These are phyloP conservation scores for Gyrodon lividus DNA, from an alignment of 768 basidiomycete genomes.

Conservation along the genomic window DNA sequence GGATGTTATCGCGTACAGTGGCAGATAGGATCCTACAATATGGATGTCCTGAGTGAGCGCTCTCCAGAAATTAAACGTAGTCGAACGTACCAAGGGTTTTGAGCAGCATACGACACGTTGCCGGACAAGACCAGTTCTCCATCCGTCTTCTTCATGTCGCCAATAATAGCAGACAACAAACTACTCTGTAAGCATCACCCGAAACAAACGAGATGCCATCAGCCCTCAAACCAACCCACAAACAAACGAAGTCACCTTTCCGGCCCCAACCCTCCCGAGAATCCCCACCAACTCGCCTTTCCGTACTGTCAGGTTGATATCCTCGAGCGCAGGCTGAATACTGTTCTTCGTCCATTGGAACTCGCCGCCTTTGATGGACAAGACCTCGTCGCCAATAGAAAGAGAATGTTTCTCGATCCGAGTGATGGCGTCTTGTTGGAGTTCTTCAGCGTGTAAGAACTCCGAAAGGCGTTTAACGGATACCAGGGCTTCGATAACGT, in stretches of 20 bases:
- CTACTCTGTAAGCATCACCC: constrained; percentile 48
- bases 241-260: constrained; percentile 57
- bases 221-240: neutral
- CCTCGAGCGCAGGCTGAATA: constrained; percentile 65
- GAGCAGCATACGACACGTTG: constrained; percentile 77
- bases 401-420: constrained; percentile 44
- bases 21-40: constrained; percentile 73
- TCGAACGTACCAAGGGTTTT: constrained; percentile 72
- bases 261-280: constrained; percentile 86
- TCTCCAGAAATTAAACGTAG: neutral
- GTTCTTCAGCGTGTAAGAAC: constrained; percentile 77
- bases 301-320: constrained; percentile 67
- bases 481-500: constrained; percentile 83
- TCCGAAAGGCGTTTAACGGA: constrained; percentile 74
- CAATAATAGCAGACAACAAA: constrained; percentile 76
- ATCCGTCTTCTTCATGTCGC: constrained; percentile 78
- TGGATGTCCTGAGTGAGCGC: neutral
- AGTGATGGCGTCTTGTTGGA: constrained; percentile 75
- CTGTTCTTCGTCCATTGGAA: constrained; percentile 73
- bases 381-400: constrained; percentile 61
- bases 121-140: constrained; percentile 73
- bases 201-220: neutral
- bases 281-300: constrained; percentile 87
- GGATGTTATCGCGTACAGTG: constrained; percentile 85
- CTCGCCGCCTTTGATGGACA: constrained; percentile 72